A percentile compares a stretch with the other conserved stretches of the same genome.
Conservation (phyloP, 208 protist genomes). For the Leptomonas pyrrhocoris region DNA sequence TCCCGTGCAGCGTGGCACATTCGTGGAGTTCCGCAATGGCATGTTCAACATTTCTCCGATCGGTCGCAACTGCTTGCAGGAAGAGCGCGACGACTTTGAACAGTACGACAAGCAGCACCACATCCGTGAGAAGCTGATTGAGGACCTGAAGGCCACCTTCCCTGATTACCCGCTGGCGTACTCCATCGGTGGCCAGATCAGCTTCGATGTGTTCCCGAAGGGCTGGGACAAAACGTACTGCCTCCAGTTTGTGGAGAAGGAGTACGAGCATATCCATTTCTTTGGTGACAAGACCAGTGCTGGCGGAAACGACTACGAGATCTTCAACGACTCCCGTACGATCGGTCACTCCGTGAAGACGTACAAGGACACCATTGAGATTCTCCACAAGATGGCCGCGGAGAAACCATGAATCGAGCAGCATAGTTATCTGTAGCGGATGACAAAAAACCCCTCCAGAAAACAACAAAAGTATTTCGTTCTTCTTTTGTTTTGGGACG, state of each 20-base stretch:
- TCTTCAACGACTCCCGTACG: constrained; percentile 91
- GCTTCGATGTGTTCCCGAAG: constrained; percentile 99
- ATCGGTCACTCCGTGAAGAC: constrained; percentile 94
- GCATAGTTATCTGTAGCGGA: background rate
- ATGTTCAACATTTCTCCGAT: constrained; percentile 99
- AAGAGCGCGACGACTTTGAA: constrained; percentile 98
- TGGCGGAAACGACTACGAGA: constrained; percentile 99
- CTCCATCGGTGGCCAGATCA: constrained; percentile 99
- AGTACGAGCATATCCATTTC: constrained; percentile 99
- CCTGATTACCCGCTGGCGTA: constrained; percentile 94
- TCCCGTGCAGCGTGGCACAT: constrained; percentile 99
- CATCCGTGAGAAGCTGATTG: constrained; percentile 95
- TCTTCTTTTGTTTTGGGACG: constrained; percentile 6
- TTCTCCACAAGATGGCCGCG: constrained; percentile 80
- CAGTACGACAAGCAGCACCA: constrained; percentile 96
- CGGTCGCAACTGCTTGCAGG: constrained; percentile 98
- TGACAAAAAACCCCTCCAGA: background rate
- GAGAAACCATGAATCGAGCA: constrained; percentile 40
- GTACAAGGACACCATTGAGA: constrained; percentile 95
- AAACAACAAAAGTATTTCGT: constrained; percentile 2
- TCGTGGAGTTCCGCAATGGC: constrained; percentile 99
- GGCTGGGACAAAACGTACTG: constrained; percentile 99
- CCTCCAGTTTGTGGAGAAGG: constrained; percentile 94
- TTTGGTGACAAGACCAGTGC: constrained; percentile 99
- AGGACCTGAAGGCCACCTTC: constrained; percentile 79